phyloP scores from a whole-genome alignment of 1,284 basidiomycete species.

The Malassezia arunalokei region DNA sequence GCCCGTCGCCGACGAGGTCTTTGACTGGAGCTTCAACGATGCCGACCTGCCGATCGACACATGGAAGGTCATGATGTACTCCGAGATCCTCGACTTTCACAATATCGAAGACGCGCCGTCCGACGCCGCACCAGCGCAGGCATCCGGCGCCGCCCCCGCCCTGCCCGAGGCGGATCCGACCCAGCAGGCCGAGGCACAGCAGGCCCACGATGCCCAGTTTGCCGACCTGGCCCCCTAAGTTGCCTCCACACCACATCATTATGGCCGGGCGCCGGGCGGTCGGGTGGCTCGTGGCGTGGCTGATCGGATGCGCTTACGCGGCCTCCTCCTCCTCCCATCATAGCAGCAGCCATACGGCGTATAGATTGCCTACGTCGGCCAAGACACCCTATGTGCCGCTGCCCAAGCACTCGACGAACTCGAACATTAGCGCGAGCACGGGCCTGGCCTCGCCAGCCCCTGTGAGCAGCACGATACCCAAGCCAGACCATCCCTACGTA shows the following conservation, averaged over 20 bases:
- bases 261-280: too few relatives aligned
- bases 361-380: neutral
- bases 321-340: too few relatives aligned
- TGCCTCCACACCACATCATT: too few relatives aligned
- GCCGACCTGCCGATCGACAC: slow-evolving; percentile 98
- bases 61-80: slow-evolving; percentile 72
- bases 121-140: slow-evolving; percentile 7
- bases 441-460: neutral
- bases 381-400: neutral
- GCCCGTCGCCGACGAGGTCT: slow-evolving; percentile 81
- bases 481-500: neutral
- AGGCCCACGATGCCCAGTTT: too few relatives aligned
- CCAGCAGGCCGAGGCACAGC: neutral
- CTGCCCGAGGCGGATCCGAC: neutral
- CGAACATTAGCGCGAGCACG: slow-evolving; percentile 6
- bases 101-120: slow-evolving; percentile 41
- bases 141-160: neutral
- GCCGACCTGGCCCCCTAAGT: too few relatives aligned
- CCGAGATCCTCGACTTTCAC: slow-evolving; percentile 49
- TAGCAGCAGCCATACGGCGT: neutral
- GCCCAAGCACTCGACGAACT: slow-evolving; percentile 5
- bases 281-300: too few relatives aligned
- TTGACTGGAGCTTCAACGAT: slow-evolving; percentile 99
- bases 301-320: too few relatives aligned
- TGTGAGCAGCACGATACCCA: neutral